phyloP scores from a whole-genome alignment of 192 early-diverging fungal genomes.

The Chytriomyces sp. region DNA sequence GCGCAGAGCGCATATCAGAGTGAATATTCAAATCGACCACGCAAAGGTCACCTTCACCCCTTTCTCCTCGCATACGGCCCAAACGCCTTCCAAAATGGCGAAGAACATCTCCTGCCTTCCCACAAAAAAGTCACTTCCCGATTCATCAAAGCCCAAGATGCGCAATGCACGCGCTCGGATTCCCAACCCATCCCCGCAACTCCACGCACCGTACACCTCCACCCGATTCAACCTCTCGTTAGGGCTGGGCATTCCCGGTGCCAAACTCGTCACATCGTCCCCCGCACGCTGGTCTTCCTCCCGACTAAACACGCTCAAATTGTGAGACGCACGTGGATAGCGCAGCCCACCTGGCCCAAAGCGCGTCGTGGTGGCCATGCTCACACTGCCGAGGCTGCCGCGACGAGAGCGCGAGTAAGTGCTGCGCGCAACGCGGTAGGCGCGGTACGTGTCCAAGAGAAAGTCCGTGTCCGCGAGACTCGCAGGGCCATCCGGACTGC shows the following conservation, averaged over 20 bases:
- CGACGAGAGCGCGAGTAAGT: slow-evolving; percentile 7
- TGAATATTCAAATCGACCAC: slow-evolving; percentile 19
- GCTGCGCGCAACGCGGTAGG: background rate
- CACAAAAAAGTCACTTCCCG: slow-evolving; percentile 20
- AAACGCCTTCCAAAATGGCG: slow-evolving; percentile 6
- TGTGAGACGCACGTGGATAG: slow-evolving; percentile 2
- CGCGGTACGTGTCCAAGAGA: background rate
- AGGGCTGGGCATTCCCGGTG: slow-evolving; percentile 28
- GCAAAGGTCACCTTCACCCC: slow-evolving; percentile 19
- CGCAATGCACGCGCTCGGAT: slow-evolving; percentile 19
- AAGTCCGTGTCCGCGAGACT: background rate
- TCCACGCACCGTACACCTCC: slow-evolving; percentile 29
- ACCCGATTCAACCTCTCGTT: slow-evolving; percentile 5
- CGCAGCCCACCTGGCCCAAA: background rate
- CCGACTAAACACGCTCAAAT: slow-evolving; percentile 10
- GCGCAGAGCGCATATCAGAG: background rate
- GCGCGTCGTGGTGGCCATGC: slow-evolving; percentile 14
- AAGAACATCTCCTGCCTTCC: slow-evolving; percentile 24
- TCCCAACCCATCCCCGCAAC: background rate
- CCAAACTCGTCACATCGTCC: slow-evolving; percentile 29
- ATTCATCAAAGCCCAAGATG: slow-evolving; percentile 9
- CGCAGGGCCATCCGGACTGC: background rate
- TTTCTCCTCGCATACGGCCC: background rate
- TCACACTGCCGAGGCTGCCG: slow-evolving; percentile 4
- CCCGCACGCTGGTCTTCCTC: slow-evolving; percentile 18